phyloP scores from a whole-genome alignment of 140 eudicot species.

The Oenanthe javanica region DNA sequence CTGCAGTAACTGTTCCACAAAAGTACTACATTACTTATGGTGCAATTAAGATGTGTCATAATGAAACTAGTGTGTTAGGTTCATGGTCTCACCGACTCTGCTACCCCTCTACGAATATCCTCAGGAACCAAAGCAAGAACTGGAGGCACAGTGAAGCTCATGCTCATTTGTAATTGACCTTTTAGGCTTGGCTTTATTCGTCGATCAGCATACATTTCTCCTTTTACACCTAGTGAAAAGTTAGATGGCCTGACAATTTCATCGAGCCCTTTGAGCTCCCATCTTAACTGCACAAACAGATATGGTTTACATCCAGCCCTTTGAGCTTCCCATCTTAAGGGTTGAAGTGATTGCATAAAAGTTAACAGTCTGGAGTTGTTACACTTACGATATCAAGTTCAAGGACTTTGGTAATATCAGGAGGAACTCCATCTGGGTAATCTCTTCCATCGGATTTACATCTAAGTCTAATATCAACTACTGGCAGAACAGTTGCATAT shows the following conservation, averaged over 20 bases:
- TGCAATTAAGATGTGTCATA: not conserved
- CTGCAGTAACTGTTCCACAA: conserved; percentile 45
- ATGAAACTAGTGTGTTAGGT: not conserved
- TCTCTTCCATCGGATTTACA: conserved; percentile 58
- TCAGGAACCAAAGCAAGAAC: conserved; percentile 72
- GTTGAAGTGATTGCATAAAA: not conserved
- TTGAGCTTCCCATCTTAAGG: conserved; percentile 63
- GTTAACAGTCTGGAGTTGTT: not conserved
- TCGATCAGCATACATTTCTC: conserved; percentile 77
- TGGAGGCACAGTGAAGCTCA: conserved; percentile 59
- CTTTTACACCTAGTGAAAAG: conserved; percentile 66
- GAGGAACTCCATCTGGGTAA: conserved; percentile 74
- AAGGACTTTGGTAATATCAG: conserved; percentile 55
- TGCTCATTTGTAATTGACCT: conserved; percentile 68
- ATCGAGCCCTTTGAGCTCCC: conserved; percentile 87
- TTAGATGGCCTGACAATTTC: conserved; percentile 61
- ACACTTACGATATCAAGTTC: conserved; percentile 76
- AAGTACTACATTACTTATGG: not conserved
- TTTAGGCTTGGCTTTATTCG: conserved; percentile 59
- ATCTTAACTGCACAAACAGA: conserved; percentile 45
- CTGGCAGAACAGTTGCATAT: conserved; percentile 61
- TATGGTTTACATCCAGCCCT: conserved; percentile 42
- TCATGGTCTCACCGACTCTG: conserved; percentile 55
- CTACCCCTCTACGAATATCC: conserved; percentile 57
- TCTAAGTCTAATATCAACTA: conserved; percentile 67